Base-by-base conservation (phyloP, 768 basidiomycete genomes). In the Cystofilobasidium capitatum region DNA sequence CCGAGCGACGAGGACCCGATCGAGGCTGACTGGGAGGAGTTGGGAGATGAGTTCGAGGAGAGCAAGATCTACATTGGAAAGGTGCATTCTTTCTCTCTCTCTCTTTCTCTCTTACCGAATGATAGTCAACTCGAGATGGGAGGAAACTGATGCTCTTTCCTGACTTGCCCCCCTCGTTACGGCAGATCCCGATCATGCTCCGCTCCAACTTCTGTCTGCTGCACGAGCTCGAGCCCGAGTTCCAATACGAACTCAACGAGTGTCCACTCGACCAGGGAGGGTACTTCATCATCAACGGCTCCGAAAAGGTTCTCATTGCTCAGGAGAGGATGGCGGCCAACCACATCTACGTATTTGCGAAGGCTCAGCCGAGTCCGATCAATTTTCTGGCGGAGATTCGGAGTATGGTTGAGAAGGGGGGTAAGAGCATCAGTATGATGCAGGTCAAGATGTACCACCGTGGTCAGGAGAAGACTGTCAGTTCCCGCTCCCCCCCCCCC, bases 251-350 rank as follows among this genome's bases (percentile, higher is more conserved):
- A 73, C 79, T 98, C 72, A 97, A 96, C 75, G 96, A 99, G 79
- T 99, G 96, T 76, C 94, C 94, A 7, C 94, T 93, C 74, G 96
- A 99, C 78, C 91, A 77, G 44, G 96, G 96, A 77, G 96, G 96
- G 58, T 99, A 99, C 77, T 99, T 99, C 77, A 91, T 99, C 75
- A 97, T 99, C 80, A 98, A 97, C 72, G 96, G 96, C 16, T 98
- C 96, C 2, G 96, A 99, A 77, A 99, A 99, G 78, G 96, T 99
- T n/a, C 82, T 99, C 70, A 99, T 99, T 77, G 96, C 96, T 1
- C 96, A 99, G 77, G 96, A 99, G 77, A 86, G 96, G 62, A 98
- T 98, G 93, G 94, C 96, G 13, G 93, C 91, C 29, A 99, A 99
- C 79, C 93, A 96, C 74, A 96, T 99, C 71, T 99, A 98, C 78